Conservation (phyloP, 2,329 filamentous ascomycete species). For the Fusarium drepaniforme region DNA sequence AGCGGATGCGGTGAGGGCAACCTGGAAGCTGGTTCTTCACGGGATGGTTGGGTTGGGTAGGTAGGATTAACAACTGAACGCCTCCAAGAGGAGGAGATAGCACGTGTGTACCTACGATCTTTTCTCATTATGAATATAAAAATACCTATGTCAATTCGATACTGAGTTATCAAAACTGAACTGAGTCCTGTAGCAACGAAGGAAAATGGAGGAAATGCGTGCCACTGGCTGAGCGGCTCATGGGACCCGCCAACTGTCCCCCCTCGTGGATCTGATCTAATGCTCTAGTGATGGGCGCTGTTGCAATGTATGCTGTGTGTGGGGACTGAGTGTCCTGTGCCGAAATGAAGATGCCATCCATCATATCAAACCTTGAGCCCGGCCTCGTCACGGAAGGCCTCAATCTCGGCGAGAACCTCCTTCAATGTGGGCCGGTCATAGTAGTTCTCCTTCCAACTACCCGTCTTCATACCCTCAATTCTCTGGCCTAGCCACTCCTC, state of each 20-base stretch:
- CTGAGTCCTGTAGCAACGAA: not conserved
- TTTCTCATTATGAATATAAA: conserved; percentile 8
- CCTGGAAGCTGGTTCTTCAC: not conserved
- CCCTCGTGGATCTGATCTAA: conserved; percentile 4
- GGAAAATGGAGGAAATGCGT: not conserved
- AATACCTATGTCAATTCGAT: conserved; percentile 12
- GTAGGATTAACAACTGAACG: not conserved
- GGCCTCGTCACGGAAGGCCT: conserved; percentile 42
- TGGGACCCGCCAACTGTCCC: not conserved
- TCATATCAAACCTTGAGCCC: conserved; percentile 29
- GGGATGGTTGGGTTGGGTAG: not conserved
- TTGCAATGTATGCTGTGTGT: conserved; percentile 3
- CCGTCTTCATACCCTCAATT: conserved; percentile 51
- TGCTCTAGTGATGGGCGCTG: conserved; percentile 2
- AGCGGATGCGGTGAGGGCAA: conserved; percentile 50
- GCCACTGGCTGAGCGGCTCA: not conserved
- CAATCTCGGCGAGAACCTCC: conserved; percentile 54
- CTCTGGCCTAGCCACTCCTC: conserved; percentile 61
- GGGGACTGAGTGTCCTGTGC: conserved; percentile 6
- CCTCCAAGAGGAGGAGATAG: not conserved
- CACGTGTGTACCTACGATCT: conserved; percentile 1
- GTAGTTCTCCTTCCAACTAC: conserved; percentile 64
- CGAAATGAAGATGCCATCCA: not conserved
- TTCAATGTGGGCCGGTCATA: conserved; percentile 61
- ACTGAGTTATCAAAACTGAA: not conserved